A percentile compares a stretch with the other conserved stretches of the same genome.
Evolutionary conservation across 1,139 yeast species (phyloP).

Genomic region (Candida sp.): DNA sequence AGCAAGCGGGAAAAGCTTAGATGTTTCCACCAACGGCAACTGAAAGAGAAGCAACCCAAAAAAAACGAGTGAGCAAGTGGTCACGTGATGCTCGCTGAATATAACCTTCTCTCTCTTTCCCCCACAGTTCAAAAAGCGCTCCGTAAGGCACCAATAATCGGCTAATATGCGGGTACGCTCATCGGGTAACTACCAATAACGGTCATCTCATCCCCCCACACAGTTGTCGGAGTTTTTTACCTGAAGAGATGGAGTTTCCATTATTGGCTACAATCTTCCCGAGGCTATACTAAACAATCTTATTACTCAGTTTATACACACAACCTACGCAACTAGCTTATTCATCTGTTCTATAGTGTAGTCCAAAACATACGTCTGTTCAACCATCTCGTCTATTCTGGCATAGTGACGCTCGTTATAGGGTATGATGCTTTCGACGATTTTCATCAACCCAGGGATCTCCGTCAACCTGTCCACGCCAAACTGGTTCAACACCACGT

Average conservation of each 20-base stretch:
- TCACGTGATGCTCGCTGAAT: slow-evolving; percentile 1
- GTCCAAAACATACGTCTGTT: slow-evolving; percentile 85
- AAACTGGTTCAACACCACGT: slow-evolving; percentile 62
- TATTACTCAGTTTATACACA: not conserved
- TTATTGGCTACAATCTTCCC: no score
- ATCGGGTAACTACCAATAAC: no score
- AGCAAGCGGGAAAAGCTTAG: not conserved
- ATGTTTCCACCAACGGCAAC: not conserved
- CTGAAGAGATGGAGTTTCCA: not conserved
- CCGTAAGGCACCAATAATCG: no score
- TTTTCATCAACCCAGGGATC: slow-evolving; percentile 67
- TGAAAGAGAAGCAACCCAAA: slow-evolving; percentile 13
- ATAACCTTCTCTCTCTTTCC: not conserved
- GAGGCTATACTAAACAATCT: not conserved
- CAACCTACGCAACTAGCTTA: slow-evolving; percentile 25
- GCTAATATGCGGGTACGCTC: no score
- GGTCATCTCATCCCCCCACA: not conserved
- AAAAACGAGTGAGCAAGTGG: slow-evolving; percentile 15
- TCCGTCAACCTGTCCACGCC: slow-evolving; percentile 59
- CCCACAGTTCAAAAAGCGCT: not conserved
- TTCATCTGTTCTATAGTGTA: slow-evolving; percentile 84
- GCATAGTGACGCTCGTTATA: slow-evolving; percentile 86
- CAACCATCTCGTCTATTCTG: slow-evolving; percentile 79
- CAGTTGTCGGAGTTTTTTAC: not conserved
- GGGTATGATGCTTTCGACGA: slow-evolving; percentile 79